Evolutionary conservation across 2,329 filamentous ascomycete genomes (phyloP).

Genomic region (Penicillium concentricum): DNA sequence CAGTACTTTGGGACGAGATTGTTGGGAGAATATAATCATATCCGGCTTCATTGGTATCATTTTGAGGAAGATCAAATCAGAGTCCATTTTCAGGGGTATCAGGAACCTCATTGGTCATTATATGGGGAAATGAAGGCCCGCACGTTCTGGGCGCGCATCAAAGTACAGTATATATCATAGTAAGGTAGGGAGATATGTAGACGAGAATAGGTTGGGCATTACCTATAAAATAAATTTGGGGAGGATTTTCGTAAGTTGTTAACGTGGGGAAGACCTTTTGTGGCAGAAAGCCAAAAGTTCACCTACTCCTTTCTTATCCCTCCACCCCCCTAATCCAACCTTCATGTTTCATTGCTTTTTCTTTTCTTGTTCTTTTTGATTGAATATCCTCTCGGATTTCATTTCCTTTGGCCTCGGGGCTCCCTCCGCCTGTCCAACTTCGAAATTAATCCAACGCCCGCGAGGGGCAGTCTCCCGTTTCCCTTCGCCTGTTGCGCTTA

Average conservation of each 20-base stretch:
- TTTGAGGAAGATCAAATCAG: neutral
- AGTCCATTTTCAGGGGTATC: neutral
- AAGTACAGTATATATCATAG: neutral
- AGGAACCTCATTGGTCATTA: neutral
- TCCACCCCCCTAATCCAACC: neutral
- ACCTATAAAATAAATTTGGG: too few relatives aligned
- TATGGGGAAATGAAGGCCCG: constrained; percentile 11
- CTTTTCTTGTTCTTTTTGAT: neutral
- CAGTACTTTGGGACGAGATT: neutral
- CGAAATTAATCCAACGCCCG: constrained; percentile 13
- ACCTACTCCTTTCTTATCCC: constrained; percentile 11
- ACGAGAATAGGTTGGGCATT: neutral
- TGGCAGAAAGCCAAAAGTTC: constrained; percentile 9
- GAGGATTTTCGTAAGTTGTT: too few relatives aligned
- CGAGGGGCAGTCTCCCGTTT: constrained; percentile 23
- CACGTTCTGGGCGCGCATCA: constrained; percentile 15
- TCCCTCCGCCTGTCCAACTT: constrained; percentile 7
- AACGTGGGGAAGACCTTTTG: constrained; percentile 4
- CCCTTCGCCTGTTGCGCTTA: constrained; percentile 20
- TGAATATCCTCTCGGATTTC: neutral
- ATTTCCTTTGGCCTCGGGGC: neutral
- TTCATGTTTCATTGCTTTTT: neutral
- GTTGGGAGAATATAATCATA: neutral
- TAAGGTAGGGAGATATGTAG: neutral
- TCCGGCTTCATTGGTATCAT: neutral